Base-by-base conservation (phyloP, 1,139 yeast genomes). In the Candida dubliniensis region DNA sequence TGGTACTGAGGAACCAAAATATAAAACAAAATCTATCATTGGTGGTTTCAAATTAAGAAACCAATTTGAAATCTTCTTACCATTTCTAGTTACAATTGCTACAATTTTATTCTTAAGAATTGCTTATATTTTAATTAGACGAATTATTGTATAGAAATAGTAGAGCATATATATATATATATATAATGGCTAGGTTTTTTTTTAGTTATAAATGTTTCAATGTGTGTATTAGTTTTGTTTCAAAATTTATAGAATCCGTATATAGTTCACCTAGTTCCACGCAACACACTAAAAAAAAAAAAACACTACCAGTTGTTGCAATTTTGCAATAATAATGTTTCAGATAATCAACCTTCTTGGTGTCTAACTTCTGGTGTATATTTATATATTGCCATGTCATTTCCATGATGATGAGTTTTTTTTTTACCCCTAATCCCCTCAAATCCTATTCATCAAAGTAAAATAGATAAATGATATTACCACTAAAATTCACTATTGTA, bases 31-130 rank as follows among this genome's bases (percentile, higher is more conserved):
- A 35, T 56, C 65, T 2, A 62, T 68, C 13, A 54, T 52, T n/a
- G 71, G 67, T 3, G 61, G 63, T 38, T 60, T 69, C 45, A 62
- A 60, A 46, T 52, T 67, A 27, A 58, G 60, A 41, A 55, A 50
- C 40, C 29, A 37, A 9, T 43, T 50, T 9, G 69, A 68, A 47
- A 51, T 61, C 2, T 14, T 62, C 1, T 40, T 47, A 5, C 59
- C 62, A 4, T 63, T 52, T 40, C 37, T 53, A 15, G 53, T 63
- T 5, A 36, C 56, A 1, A 42, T 58, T 11, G 42, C 54, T 13
- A 45, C 55, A 4, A 6, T 52, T 4, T 46, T 59, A 34, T 9
- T 58, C 24, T 30, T 56, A 35, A 43, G 57, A 38, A 27, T 50
- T 8, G 33, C 44, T 8, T 50, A 53, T 48, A 35, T 40, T 6